Percentiles rank a stretch among this genome's conserved stretches.
phyloP scores from a whole-genome alignment of 2,329 filamentous ascomycete genomes.

The Neurospora sp. region DNA sequence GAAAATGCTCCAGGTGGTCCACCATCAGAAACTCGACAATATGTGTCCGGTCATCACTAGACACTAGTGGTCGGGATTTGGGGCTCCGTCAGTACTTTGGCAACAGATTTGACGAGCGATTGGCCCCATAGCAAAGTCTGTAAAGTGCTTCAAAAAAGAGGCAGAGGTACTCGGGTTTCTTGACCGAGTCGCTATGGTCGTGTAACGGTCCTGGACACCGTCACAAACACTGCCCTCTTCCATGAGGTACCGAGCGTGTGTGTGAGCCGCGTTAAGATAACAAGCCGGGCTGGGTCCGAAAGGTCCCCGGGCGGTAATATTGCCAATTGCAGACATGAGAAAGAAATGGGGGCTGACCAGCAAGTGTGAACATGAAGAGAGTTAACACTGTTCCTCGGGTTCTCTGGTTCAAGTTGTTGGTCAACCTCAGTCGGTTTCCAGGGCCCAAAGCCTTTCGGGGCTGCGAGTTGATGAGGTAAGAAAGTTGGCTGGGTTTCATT shows the following conservation, averaged over 20 bases:
- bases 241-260: background rate
- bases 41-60: background rate
- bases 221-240: background rate
- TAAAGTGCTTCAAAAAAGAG: background rate
- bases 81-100: background rate
- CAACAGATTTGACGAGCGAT: background rate
- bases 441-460: background rate
- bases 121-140: background rate
- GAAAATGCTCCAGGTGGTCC: background rate
- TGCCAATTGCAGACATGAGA: background rate
- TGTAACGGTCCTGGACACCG: background rate
- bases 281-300: background rate
- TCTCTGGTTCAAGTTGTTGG: background rate
- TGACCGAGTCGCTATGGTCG: background rate
- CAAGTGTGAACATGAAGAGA: background rate
- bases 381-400: background rate
- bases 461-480: background rate
- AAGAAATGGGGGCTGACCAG: conserved; percentile 6
- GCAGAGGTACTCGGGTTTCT: background rate
- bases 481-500: background rate
- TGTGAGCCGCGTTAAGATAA: background rate
- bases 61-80: background rate
- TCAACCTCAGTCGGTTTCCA: background rate
- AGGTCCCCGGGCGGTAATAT: background rate
- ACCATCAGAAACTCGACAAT: background rate